Evolutionary conservation across 331 rosid species (phyloP), one percentile per base, ranked within the genome.

Genomic region (Acacia concinna): DNA sequence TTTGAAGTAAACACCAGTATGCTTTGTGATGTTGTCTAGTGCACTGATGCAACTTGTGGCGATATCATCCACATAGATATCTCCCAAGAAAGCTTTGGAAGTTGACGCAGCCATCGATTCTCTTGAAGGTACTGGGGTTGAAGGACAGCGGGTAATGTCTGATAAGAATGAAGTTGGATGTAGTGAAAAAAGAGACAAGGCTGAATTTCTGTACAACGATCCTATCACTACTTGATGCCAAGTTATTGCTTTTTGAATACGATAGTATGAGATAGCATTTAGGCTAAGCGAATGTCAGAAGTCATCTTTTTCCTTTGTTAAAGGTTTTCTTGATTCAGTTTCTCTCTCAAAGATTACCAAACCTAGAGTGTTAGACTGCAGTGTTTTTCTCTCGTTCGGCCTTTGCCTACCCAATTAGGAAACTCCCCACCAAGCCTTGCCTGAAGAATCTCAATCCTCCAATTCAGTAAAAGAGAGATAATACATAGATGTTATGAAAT

Each of bases 81-180:
- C 96, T 47, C 97, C 93, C 28, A 88, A 43, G 43, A 93, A 84
- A 78, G 97, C 88, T 71, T 89, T 87, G 60, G 91, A 86, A 83
- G 88, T 81, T 40, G 93, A 87, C 75, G 91, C 87, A 79, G 93
- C 92, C 97, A 90, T 93, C 23, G 86, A 37, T 73, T 85, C 87
- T 77, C 82, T 83, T 70, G 59, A 71, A 71, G 28, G 21, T 28
- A 51, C 51, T 73, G 47, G 60, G 31, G 72, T 77, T 54, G 69
- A 77, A 78, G 78, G 32, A 81, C 70, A 72, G 23, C 40, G 23
- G 77, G 32, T 28, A 13, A 80, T 18, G 27, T 67, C 81, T 0
- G 78, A 40, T 57, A 85, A 71, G 37, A 79, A 67, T 47, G 74
- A 77, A 80, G 80, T 51, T 14, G 91, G 78, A 85, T 81, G 62